Evolutionary conservation across 371 early-diverging fungal genomes (phyloP), one percentile per base, ranked within the genome.

Genomic region (Mucor circinelloides): DNA sequence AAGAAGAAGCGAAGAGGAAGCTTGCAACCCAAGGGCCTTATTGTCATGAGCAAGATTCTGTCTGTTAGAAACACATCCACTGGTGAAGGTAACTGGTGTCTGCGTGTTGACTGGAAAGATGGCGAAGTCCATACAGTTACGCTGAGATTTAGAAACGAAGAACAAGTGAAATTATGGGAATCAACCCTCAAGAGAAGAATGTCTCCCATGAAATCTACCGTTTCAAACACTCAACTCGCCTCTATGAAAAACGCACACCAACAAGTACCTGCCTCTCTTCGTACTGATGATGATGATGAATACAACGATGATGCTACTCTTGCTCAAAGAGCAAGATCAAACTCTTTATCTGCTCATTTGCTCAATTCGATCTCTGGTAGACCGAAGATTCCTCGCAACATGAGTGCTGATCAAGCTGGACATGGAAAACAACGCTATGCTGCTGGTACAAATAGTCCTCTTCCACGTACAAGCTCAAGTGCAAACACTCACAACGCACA

Each of bases 161-260:
- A 99, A 66, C 96, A 97, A 74, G 85, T 94, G 23, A 89, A 87
- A 56, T 79, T 91, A 62, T 99, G 99, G 98, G 89, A 93, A 78
- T 75, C 78, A 13, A 86, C 93, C 0, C 68, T 95, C 28, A 80
- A 83, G 13, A 19, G 54, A 48, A 61, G n/a, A 19, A 72, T 66
- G 44, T 30, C 52, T 7, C 69, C 66, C 2, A 68, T 48, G 46
- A 76, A 72, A 48, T 63, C 74, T 21, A 69, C 70, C 60, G 80
- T 82, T 17, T 76, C 82, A 34, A 82, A 82, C 48, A 79, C 82
- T 7, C 77, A 79, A 28, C 65, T 82, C 4, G 70, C 74, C 57
- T 84, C 77, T 42, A 78, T 74, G 77, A 77, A 80, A 28, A 9
- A 67, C 4, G 44, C 68, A 17, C 67, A 63, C 3, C 58, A 65